A percentile compares a stretch with the other conserved stretches of the same genome.
Conservation (phyloP, 371 early-diverging fungal genomes). For the Dinochytrium kinnereticum region DNA sequence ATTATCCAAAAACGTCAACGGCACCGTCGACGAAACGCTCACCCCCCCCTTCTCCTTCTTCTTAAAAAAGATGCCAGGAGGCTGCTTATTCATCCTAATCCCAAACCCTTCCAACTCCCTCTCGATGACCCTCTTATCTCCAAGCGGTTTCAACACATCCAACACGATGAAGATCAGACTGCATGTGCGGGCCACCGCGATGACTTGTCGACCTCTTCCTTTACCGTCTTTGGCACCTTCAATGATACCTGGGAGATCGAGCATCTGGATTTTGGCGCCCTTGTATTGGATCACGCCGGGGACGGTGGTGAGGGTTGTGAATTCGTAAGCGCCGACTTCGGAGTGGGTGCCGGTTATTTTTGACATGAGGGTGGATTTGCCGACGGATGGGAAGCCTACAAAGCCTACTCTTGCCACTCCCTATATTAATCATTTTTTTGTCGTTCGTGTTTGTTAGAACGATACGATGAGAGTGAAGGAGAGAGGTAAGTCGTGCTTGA, state of each 20-base stretch:
- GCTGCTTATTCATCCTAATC: constrained; percentile 93
- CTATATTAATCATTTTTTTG: not conserved
- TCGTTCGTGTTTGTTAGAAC: not conserved
- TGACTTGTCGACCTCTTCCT: constrained; percentile 93
- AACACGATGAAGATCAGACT: constrained; percentile 98
- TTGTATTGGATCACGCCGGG: constrained; percentile 99
- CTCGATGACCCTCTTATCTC: constrained; percentile 85
- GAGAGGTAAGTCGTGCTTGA: too few relatives aligned
- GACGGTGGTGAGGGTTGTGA: constrained; percentile 97
- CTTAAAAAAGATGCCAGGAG: constrained; percentile 94
- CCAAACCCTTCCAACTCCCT: constrained; percentile 98
- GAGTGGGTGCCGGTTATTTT: constrained; percentile 97
- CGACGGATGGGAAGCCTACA: constrained; percentile 93
- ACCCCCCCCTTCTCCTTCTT: constrained; percentile 91
- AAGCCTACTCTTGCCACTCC: constrained; percentile 56
- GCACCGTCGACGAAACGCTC: constrained; percentile 87
- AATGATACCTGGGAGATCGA: constrained; percentile 94
- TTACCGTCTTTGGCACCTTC: constrained; percentile 99
- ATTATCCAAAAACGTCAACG: constrained; percentile 87
- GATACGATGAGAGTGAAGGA: too few relatives aligned
- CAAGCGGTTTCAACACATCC: constrained; percentile 93
- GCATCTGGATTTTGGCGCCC: constrained; percentile 96
- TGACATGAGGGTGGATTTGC: constrained; percentile 96
- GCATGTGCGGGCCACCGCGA: constrained; percentile 97
- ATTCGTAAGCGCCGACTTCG: constrained; percentile 71